Evolutionary conservation across 257 asterid species (phyloP).

Genomic region (Solanum corneliomulleri): DNA sequence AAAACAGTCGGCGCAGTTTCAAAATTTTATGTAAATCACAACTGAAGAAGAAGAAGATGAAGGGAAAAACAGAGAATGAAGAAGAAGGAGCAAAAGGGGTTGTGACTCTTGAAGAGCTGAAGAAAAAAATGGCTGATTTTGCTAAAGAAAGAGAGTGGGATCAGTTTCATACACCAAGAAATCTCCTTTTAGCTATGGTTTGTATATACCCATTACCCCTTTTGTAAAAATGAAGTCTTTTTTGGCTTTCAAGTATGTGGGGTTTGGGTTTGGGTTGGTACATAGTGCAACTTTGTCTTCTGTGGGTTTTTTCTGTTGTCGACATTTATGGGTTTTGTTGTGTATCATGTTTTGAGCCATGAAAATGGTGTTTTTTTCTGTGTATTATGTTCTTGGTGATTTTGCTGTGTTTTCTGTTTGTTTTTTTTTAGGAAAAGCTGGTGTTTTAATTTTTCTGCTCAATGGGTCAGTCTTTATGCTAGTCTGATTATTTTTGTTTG

Average conservation of each 20-base stretch:
- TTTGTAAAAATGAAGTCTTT: background rate
- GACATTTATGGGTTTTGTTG: background rate
- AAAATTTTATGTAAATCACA: background rate
- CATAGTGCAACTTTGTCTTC: background rate
- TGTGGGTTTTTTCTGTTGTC: background rate
- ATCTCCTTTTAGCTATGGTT: slow-evolving; percentile 50
- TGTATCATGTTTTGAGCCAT: background rate
- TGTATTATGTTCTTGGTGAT: background rate
- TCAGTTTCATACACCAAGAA: slow-evolving; percentile 52
- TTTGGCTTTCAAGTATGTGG: background rate
- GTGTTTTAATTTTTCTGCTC: background rate
- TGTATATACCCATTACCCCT: background rate
- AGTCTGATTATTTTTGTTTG: background rate
- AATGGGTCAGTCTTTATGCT: background rate
- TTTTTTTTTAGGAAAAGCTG: background rate
- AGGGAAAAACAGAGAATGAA: background rate
- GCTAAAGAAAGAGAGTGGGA: slow-evolving; percentile 55
- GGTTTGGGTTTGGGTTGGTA: background rate
- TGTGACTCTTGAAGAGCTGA: slow-evolving; percentile 27
- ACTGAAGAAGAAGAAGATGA: background rate
- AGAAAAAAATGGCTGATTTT: slow-evolving; percentile 35
- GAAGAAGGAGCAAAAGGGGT: slow-evolving; percentile 3
- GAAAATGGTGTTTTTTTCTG: background rate
- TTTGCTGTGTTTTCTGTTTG: background rate
- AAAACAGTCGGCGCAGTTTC: background rate